These are phyloP conservation scores for Rubia tinctorum DNA, from an alignment of 305 asterid genomes.

Conservation along the genomic window DNA sequence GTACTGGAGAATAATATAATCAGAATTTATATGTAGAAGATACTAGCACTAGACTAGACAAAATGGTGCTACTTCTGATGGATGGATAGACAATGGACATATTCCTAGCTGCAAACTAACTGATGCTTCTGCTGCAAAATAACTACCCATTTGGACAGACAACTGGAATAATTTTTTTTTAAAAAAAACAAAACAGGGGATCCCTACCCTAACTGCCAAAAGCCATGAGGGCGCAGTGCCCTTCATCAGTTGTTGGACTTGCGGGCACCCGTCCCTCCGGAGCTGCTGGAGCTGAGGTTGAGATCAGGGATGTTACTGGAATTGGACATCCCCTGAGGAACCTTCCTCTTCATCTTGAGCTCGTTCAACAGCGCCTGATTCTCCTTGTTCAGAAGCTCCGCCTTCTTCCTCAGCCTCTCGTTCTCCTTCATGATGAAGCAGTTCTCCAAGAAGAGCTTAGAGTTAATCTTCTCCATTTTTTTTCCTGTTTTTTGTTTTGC, in stretches of 20 bases:
- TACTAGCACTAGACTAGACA: conserved; percentile 8
- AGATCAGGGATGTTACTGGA: conserved; percentile 28
- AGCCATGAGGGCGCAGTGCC: conserved; percentile 7
- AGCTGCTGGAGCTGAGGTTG: conserved; percentile 29
- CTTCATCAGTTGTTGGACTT: conserved; percentile 34
- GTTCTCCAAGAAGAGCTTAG: conserved; percentile 68
- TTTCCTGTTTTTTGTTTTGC: background rate
- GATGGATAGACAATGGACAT: conserved; percentile 11
- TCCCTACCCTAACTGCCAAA: conserved; percentile 16
- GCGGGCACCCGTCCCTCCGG: conserved; percentile 26
- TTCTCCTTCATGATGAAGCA: conserved; percentile 68
- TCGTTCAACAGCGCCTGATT: conserved; percentile 59
- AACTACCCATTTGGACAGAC: conserved; percentile 16
- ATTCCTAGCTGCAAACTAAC: background rate
- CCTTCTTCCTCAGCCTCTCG: conserved; percentile 75
- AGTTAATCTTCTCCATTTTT: conserved; percentile 62
- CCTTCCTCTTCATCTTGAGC: conserved; percentile 60
- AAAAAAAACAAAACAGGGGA: background rate
- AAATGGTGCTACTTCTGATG: conserved; percentile 14
- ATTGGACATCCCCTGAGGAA: conserved; percentile 25
- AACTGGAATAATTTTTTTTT: too few relatives aligned
- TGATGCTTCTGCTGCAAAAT: conserved; percentile 9
- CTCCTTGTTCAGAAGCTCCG: conserved; percentile 76
- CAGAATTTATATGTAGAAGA: background rate
- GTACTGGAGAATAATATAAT: background rate